Evolutionary conservation across 257 asterid genomes (phyloP), one percentile per base, ranked within the genome.

Genomic region (Solanum arcanum): DNA sequence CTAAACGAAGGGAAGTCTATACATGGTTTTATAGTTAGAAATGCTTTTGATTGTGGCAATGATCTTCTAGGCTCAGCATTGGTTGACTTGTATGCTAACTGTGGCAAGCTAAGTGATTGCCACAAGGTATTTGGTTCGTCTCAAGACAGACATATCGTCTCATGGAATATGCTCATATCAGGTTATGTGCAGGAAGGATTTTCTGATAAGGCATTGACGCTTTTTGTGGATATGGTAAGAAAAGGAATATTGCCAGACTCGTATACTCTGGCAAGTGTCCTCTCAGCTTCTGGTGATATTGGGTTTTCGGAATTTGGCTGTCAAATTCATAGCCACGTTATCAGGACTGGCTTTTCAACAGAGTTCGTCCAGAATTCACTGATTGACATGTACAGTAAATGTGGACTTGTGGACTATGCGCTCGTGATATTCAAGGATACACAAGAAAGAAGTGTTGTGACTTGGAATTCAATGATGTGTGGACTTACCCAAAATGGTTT

Each of bases 161-260:
- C 95, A 5, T 96, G 98, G 99, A 96, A 96, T 91, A 92, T 94
- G 89, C 97, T 96, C 88, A 96, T 95, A 90, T 94, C 98, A 27
- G 95, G 98, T 81, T 96, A 90, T 90, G 91, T 89, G 11, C 91
- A 90, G 86, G 94, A 93, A 87, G 91, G 91, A 12, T 92, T 88
- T 93, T 90, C 87, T 41, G 90, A 87, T 12, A 94, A 94, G 90
- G 98, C 98, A 68, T 88, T 94, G 18, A 90, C 88, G 16, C 96
- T 96, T 37, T 94, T 96, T 86, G 88, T 89, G 73, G 92, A 93
- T 87, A 94, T 96, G 98, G 74, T 90, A 83, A 83, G 64, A 64
- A 90, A 86, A 85, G 96, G 96, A 84, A 84, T 91, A 87, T 77
- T 89, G 12, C 97, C 95, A 2, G 99, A 96, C 88, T 95, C 98